Percentiles rank a stretch among this genome's conserved stretches.
phyloP scores from a whole-genome alignment of 2,329 filamentous ascomycete genomes.

The Dryadomyces sulphureus region DNA sequence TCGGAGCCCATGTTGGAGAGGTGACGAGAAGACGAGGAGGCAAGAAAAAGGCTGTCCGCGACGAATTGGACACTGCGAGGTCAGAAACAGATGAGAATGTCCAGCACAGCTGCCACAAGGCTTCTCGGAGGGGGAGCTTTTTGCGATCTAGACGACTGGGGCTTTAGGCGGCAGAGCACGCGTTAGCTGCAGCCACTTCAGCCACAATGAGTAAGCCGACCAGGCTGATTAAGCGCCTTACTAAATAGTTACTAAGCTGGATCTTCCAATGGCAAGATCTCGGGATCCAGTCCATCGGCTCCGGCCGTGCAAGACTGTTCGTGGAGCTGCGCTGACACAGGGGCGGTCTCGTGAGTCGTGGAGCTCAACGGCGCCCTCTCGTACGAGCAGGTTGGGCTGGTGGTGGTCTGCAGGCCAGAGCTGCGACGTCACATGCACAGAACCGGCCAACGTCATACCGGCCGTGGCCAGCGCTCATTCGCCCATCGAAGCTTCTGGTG shows the following conservation, averaged over 20 bases:
- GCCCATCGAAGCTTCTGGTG: neutral
- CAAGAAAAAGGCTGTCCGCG: neutral
- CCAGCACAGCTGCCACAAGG: no score
- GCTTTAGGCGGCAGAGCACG: conserved; percentile 12
- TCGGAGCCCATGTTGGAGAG: conserved; percentile 51
- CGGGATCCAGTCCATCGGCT: conserved; percentile 40
- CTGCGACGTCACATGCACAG: neutral
- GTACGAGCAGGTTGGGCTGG: neutral
- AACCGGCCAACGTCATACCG: neutral
- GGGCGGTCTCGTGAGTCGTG: no score
- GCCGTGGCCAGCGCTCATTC: neutral
- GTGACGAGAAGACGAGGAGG: neutral
- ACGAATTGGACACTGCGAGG: no score
- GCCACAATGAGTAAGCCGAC: neutral
- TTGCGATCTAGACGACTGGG: neutral
- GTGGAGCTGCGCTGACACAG: no score
- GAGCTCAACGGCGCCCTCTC: no score
- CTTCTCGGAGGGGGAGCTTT: neutral
- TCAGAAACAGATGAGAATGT: neutral
- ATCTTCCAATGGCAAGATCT: conserved; percentile 34
- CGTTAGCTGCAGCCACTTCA: conserved; percentile 6
- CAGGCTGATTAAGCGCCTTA: neutral
- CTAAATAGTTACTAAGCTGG: neutral
- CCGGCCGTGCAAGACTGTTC: no score
- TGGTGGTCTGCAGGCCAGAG: neutral